Conservation (phyloP, 805 yeast species). For the Wickerhamomyces subpelliculosus region DNA sequence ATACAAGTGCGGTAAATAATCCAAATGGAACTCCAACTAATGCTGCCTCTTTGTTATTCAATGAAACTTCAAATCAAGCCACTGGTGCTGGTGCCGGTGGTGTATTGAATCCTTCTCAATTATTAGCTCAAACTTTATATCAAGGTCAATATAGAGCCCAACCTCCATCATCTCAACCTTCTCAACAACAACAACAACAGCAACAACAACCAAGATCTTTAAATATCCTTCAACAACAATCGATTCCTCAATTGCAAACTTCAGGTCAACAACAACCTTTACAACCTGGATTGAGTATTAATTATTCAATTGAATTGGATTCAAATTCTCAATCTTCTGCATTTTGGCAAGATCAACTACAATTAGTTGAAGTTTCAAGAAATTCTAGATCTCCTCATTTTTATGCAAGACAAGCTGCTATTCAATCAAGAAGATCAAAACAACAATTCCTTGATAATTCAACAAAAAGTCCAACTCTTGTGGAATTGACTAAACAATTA, state of each 20-base stretch:
- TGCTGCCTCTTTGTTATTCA: no score
- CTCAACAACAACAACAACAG: constrained; percentile 19
- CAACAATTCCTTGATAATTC: constrained; percentile 15
- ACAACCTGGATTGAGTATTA: background rate
- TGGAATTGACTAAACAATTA: constrained; percentile 34
- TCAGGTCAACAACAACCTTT: constrained; percentile 9
- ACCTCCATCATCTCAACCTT: no score
- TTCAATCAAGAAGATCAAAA: constrained; percentile 41
- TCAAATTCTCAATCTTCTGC: constrained; percentile 28
- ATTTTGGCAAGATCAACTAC: constrained; percentile 77
- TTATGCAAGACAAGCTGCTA: constrained; percentile 80
- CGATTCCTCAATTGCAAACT: constrained; percentile 16
- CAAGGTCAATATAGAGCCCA: constrained; percentile 32
- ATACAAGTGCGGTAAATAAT: no score
- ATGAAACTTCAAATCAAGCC: no score
- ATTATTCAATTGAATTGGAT: constrained; percentile 25
- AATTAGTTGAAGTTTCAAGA: constrained; percentile 65
- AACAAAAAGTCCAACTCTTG: constrained; percentile 22
- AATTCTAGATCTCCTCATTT: constrained; percentile 64
- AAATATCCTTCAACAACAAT: constrained; percentile 13
- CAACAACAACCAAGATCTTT: no score
- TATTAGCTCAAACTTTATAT: constrained; percentile 33
- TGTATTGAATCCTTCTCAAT: constrained; percentile 27
- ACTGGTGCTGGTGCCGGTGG: background rate
- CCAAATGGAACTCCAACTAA: no score